A percentile compares a stretch with the other conserved stretches of the same genome.
Conservation (phyloP, 2,329 filamentous ascomycete species). For the Alternaria ventricosa region DNA sequence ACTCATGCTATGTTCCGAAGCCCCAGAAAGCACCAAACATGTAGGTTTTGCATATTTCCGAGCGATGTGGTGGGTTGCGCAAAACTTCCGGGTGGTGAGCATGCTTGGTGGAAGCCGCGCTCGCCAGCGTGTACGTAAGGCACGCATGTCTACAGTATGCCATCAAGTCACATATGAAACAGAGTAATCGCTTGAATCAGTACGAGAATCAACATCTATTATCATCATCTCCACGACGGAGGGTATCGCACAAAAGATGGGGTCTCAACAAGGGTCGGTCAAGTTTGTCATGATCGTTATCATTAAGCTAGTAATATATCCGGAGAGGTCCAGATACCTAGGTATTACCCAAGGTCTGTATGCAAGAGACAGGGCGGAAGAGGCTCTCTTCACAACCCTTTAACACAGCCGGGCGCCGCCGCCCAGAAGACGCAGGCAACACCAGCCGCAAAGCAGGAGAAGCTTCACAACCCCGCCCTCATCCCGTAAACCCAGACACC, state of each 20-base stretch:
- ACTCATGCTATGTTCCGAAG: accelerated
- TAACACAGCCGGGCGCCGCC: background rate
- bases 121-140: background rate
- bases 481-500: background rate
- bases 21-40: accelerated
- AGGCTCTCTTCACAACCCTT: background rate
- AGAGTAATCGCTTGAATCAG: accelerated
- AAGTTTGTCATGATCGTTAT: background rate
- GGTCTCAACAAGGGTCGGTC: background rate
- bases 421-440: background rate
- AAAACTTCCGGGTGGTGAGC: background rate
- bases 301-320: background rate
- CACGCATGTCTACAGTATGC: background rate
- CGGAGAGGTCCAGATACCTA: background rate
- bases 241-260: background rate
- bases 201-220: accelerated
- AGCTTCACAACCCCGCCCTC: background rate
- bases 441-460: background rate
- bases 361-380: background rate
- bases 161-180: background rate
- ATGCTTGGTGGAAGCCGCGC: background rate
- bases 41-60: background rate
- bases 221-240: background rate
- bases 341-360: background rate
- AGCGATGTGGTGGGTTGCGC: background rate